A percentile compares a stretch with the other conserved stretches of the same genome.
These are phyloP conservation scores for Papilionanthe hybrid DNA, from an alignment of 116 monocot species.

Conservation along the genomic window DNA sequence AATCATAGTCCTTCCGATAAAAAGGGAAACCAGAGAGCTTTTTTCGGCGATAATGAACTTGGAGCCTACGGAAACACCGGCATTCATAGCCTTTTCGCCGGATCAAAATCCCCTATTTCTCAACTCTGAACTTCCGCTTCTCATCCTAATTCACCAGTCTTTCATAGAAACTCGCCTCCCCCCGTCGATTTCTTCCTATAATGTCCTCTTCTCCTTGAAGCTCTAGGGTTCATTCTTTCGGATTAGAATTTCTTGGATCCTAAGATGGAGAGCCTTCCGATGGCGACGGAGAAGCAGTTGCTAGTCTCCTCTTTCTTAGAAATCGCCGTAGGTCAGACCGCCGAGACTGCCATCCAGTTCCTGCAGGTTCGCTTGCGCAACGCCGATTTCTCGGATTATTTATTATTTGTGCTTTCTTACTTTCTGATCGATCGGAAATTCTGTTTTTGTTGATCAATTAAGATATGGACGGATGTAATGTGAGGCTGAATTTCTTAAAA, in stretches of 20 bases:
- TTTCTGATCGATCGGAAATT: not conserved
- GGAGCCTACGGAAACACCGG: too few relatives aligned
- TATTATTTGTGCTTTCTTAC: not conserved
- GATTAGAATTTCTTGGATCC: not conserved
- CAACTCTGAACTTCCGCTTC: not conserved
- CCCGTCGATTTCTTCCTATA: not conserved
- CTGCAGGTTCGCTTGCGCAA: conserved; percentile 43
- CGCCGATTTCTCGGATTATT: not conserved
- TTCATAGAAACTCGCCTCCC: not conserved
- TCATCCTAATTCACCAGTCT: not conserved
- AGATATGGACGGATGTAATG: not conserved
- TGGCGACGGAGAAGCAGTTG: conserved; percentile 48
- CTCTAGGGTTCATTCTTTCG: not conserved
- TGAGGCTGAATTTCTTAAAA: not conserved
- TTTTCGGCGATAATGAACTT: too few relatives aligned
- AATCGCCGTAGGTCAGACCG: conserved; percentile 77
- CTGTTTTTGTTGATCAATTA: not conserved
- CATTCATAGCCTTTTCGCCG: not conserved
- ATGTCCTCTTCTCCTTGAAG: not conserved
- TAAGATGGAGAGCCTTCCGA: conserved; percentile 20
- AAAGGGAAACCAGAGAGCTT: too few relatives aligned
- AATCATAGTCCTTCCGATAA: too few relatives aligned
- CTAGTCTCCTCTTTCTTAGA: conserved; percentile 83
- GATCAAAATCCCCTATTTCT: not conserved
- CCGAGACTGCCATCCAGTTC: conserved; percentile 77